Conservation (phyloP, 352 stramenopile species). For the Globisporangium cylindrosporum region DNA sequence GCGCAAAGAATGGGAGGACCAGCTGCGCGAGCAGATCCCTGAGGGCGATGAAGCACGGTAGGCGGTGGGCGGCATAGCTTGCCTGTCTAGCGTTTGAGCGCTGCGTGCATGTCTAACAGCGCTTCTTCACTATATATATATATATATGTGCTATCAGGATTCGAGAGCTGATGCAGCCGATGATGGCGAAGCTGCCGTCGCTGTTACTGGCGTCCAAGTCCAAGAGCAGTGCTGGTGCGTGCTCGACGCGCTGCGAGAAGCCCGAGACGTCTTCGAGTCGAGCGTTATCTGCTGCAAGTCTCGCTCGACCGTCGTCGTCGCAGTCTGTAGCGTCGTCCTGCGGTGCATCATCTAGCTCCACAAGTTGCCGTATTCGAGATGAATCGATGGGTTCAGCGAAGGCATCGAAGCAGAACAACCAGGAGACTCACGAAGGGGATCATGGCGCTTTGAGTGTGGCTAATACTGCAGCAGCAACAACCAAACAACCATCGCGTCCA, state of each 20-base stretch:
- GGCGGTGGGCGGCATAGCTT: too few relatives aligned
- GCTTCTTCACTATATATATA: not conserved
- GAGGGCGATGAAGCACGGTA: conserved; percentile 44
- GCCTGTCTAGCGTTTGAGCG: too few relatives aligned
- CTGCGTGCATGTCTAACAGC: not conserved
- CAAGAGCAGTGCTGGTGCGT: conserved; percentile 6
- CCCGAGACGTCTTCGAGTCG: conserved; percentile 1
- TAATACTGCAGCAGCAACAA: not conserved
- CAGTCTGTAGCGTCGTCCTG: not conserved
- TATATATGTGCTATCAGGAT: conserved; percentile 31
- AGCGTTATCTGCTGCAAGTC: conserved; percentile 6
- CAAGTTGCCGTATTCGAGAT: conserved; percentile 4
- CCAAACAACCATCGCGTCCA: conserved; percentile 2
- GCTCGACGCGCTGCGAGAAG: conserved; percentile 11
- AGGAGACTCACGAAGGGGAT: conserved; percentile 33
- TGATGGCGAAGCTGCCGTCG: conserved; percentile 64
- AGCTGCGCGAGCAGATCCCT: conserved; percentile 51
- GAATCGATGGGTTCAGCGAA: not conserved
- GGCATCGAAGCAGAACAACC: conserved; percentile 22
- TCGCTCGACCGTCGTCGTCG: not conserved
- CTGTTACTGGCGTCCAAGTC: conserved; percentile 59
- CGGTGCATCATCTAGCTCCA: not conserved
- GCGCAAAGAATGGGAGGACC: conserved; percentile 57
- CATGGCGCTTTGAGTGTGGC: not conserved
- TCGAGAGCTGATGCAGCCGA: conserved; percentile 74